A percentile compares a stretch with the other conserved stretches of the same genome.
Conservation (phyloP, 495 filamentous ascomycete genomes). For the Annulohypoxylon nitens region DNA sequence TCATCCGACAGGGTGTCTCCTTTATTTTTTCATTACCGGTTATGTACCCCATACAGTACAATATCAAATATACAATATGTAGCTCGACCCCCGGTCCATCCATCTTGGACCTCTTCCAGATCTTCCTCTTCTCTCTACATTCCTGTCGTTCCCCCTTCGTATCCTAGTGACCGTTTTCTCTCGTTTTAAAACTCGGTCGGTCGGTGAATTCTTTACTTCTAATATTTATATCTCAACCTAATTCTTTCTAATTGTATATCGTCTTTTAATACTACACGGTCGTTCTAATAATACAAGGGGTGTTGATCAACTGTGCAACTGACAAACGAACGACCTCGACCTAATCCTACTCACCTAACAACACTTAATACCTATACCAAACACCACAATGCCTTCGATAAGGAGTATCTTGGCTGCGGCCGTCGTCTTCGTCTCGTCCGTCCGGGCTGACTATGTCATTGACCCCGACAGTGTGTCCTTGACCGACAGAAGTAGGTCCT, state of each 20-base stretch:
- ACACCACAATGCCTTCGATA: slow-evolving; percentile 61
- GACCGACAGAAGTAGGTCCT: slow-evolving; percentile 54
- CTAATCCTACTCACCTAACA: slow-evolving; percentile 8
- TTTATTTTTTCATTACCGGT: slow-evolving; percentile 24
- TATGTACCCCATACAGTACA: slow-evolving; percentile 45
- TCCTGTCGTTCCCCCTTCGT: slow-evolving; percentile 48
- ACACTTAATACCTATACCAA: slow-evolving; percentile 17
- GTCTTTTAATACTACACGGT: slow-evolving; percentile 42
- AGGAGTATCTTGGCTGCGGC: slow-evolving; percentile 61
- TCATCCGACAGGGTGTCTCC: slow-evolving; percentile 36
- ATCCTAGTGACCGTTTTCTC: slow-evolving; percentile 39
- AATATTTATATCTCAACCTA: slow-evolving; percentile 39
- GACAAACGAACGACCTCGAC: slow-evolving; percentile 23
- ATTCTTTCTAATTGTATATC: slow-evolving; percentile 43
- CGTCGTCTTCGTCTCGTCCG: slow-evolving; percentile 56
- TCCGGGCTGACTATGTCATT: slow-evolving; percentile 65
- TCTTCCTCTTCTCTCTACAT: slow-evolving; percentile 38
- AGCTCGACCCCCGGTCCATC: slow-evolving; percentile 25
- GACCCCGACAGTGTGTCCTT: slow-evolving; percentile 70
- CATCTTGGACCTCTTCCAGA: slow-evolving; percentile 32
- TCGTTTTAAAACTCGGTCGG: slow-evolving; percentile 40
- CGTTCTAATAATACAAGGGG: slow-evolving; percentile 24
- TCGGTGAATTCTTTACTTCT: slow-evolving; percentile 38
- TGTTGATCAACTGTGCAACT: slow-evolving; percentile 14
- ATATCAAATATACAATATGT: slow-evolving; percentile 26